Percentiles rank a stretch among this genome's conserved stretches.
These are phyloP conservation scores for Iris macrosiphon DNA, from an alignment of 106 monocot species.

Conservation along the genomic window DNA sequence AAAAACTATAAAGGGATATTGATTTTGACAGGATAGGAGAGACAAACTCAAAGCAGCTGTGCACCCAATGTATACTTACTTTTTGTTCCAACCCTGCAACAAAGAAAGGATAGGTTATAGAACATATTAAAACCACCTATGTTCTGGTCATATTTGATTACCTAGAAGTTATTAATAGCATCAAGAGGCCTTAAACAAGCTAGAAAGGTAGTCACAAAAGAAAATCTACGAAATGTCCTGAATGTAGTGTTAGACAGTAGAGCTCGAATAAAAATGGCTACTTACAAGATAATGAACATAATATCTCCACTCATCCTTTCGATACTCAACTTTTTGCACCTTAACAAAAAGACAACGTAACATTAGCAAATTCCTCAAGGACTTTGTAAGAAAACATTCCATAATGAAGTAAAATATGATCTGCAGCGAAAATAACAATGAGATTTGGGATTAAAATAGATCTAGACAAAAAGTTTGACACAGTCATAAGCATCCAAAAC, in stretches of 20 bases:
- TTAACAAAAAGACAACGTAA: conserved; percentile 21
- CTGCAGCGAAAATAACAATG: background rate
- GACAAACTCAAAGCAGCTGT: conserved; percentile 7
- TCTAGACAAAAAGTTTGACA: no score
- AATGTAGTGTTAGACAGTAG: no score
- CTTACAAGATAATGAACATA: conserved; percentile 94
- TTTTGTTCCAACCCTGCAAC: conserved; percentile 99
- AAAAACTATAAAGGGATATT: background rate
- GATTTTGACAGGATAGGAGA: background rate
- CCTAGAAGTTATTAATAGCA: no score
- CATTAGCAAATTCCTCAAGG: conserved; percentile 9
- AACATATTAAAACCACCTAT: conserved; percentile 2
- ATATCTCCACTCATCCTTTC: conserved; percentile 75
- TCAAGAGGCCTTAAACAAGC: no score
- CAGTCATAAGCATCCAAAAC: no score
- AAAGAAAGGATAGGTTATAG: background rate
- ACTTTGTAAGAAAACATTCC: no score
- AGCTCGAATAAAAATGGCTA: background rate
- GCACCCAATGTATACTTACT: conserved; percentile 53
- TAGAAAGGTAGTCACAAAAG: no score
- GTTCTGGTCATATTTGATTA: background rate
- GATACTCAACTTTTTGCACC: conserved; percentile 82
- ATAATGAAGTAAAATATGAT: background rate
- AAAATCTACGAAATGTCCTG: no score
- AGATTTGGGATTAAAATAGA: no score